These are phyloP conservation scores for Cytospora schulzeri DNA, from an alignment of 2,329 filamentous ascomycete species.

Conservation along the genomic window DNA sequence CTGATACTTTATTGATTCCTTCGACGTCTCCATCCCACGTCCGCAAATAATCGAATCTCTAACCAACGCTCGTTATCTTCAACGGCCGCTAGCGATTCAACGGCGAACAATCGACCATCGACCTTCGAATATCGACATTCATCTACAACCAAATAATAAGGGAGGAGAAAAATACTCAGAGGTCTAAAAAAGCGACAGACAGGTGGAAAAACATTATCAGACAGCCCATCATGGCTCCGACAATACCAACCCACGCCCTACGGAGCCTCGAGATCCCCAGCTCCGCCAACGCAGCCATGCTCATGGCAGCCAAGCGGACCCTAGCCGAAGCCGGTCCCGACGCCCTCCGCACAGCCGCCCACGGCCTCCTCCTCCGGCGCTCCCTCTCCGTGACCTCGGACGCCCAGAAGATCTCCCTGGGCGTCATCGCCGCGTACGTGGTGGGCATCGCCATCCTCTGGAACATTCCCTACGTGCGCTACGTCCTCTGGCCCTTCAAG, in stretches of 20 bases:
- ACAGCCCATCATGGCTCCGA: conserved; percentile 19
- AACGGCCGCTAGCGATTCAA: not conserved
- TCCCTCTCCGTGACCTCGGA: conserved; percentile 57
- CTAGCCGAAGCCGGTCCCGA: conserved; percentile 20
- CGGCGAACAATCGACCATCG: not conserved
- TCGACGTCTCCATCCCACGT: not conserved
- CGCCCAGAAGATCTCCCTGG: conserved; percentile 71
- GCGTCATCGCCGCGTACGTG: conserved; percentile 70
- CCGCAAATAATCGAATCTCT: not conserved
- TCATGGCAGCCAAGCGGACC: conserved; percentile 14
- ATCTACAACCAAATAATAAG: not conserved
- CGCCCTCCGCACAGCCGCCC: conserved; percentile 19
- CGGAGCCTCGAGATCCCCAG: conserved; percentile 20
- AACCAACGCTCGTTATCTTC: conserved; percentile 1
- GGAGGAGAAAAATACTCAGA: not conserved
- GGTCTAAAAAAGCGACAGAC: not conserved
- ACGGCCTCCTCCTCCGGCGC: conserved; percentile 46
- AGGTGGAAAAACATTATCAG: not conserved
- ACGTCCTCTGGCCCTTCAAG: conserved; percentile 82
- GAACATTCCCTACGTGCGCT: conserved; percentile 77
- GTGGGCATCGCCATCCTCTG: conserved; percentile 75
- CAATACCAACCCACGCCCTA: conserved; percentile 5
- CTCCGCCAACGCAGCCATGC: conserved; percentile 5
- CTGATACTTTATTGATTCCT: not conserved
- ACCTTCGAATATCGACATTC: not conserved